phyloP scores from a whole-genome alignment of 257 asterid genomes.

The Ballota nigra region DNA sequence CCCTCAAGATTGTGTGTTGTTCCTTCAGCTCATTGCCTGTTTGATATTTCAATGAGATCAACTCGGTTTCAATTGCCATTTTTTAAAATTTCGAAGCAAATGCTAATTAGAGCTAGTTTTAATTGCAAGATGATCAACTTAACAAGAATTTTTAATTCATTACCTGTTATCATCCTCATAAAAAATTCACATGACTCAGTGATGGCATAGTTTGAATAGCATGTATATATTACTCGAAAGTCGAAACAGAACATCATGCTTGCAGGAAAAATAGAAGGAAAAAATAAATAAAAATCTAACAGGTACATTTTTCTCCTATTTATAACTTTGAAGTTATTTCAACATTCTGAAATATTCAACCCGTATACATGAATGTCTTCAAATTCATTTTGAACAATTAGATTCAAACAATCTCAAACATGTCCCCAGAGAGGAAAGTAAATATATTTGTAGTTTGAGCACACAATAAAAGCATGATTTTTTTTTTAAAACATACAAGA shows the following conservation, averaged over 20 bases:
- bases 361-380: not conserved
- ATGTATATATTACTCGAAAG: too few species aligned
- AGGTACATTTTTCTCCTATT: not conserved
- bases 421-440: not conserved
- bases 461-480: not conserved
- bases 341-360: not conserved
- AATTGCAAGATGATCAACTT: not conserved
- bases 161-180: not conserved
- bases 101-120: not conserved
- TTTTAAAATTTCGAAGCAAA: too few species aligned
- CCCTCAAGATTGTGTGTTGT: slow-evolving; percentile 62
- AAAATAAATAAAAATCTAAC: not conserved
- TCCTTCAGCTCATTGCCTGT: slow-evolving; percentile 65
- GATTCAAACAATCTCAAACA: not conserved
- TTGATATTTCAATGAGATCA: slow-evolving; percentile 10
- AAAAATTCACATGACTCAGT: not conserved
- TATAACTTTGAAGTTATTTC: too few species aligned
- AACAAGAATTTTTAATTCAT: not conserved
- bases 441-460: not conserved
- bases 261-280: not conserved
- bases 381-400: slow-evolving; percentile 3
- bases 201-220: not conserved
- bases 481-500: not conserved
- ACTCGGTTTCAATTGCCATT: not conserved
- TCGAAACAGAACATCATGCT: not conserved